Evolutionary conservation across 2,329 filamentous ascomycete genomes (phyloP), one percentile per base, ranked within the genome.

Genomic region (Nemania sp.): DNA sequence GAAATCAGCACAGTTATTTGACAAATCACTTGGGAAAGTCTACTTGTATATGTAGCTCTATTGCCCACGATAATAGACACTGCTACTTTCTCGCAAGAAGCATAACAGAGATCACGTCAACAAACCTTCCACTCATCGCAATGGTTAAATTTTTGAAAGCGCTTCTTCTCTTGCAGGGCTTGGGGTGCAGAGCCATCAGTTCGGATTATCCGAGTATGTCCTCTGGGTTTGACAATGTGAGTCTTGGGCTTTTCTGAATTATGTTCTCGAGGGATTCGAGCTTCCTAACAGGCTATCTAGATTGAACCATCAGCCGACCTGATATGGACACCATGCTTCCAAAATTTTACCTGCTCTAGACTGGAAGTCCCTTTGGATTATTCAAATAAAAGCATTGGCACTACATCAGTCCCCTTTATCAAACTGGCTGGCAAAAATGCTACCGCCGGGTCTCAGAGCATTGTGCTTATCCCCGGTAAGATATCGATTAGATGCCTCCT

Each of bases 301-400:
- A 67, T 70, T 46, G 19, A 58, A 49, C 59, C 68, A 54, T 69
- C 66, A n/a, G 14, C 63, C 53, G 66, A 66, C 40, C 63, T 70
- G 40, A 64, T 59, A 1, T 70, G 68, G 68, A 64, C 53, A 45
- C 62, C 68, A 44, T 70, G 68, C 53, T 70, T 66, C 53, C 66
- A 68, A 36, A 47, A 56, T 24, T 68, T 68, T 30, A 63, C 57
- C 30, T 70, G 68, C 54, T 57, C 67, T 9, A 66, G 14, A 41
- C 61, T 69, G 26, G 49, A 70, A 45, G 67, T 69, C 47, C 67
- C 67, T 39, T 49, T 69, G 36, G 67, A 70, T 49, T 67, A 69
- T 61, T 56, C 61, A 30, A 65, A 67, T 48, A 54, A 4, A 44
- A 56, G 48, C 40, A 45, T 67, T 44, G 67, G 65, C 40, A 69